Evolutionary conservation across 139 green algal genomes (phyloP), one percentile per base, ranked within the genome.

Genomic region (Auxenochlorella pyrenoidosa): DNA sequence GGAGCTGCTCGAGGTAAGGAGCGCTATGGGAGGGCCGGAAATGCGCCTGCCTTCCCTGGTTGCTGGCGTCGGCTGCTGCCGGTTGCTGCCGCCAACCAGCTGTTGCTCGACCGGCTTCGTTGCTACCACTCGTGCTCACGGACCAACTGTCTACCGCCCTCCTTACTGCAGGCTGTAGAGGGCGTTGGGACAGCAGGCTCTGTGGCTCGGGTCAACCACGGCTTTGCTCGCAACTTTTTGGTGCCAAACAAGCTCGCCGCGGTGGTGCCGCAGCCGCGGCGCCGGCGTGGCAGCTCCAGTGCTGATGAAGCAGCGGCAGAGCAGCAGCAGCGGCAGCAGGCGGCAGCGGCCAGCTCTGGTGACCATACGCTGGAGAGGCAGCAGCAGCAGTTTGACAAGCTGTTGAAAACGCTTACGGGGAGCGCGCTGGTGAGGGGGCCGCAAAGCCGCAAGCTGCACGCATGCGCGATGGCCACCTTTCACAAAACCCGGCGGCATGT

Each of bases 221-320:
- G 89, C 68, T 90, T 89, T 66, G 89, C 82, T 2, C 72, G 89
- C 40, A 92, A 92, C 80, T 90, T 78, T 16, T 44, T 92, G 22
- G 36, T 90, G 3, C 89, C 86, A n/a, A 82, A 86, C 41, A 68
- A 65, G 38, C 54, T 87, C 47, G 89, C 76, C 15, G n/a, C 26
- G 38, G 26, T 43, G 34, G 8, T 81, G 34, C 36, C 28, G 36
- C 51, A 6, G 47, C 47, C 71, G 28, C n/a, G 71, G 32, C 71
- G 83, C 15, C 0, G 43, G 40, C 63, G n/a, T 8, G 70, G 5
- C 15, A 13, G 15, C 70, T 1, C 16, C 36, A 15, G 70, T 18
- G 36, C 10, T n/a, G 34, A 28, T 13, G 75, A 28, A 24, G 51
- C 44, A 43, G n/a, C 34, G 3, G 82, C 68, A 44, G 36, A 28